A percentile compares a stretch with the other conserved stretches of the same genome.
These are phyloP conservation scores for Alectoria sarmentosa DNA, from an alignment of 495 filamentous ascomycete species.

Conservation along the genomic window DNA sequence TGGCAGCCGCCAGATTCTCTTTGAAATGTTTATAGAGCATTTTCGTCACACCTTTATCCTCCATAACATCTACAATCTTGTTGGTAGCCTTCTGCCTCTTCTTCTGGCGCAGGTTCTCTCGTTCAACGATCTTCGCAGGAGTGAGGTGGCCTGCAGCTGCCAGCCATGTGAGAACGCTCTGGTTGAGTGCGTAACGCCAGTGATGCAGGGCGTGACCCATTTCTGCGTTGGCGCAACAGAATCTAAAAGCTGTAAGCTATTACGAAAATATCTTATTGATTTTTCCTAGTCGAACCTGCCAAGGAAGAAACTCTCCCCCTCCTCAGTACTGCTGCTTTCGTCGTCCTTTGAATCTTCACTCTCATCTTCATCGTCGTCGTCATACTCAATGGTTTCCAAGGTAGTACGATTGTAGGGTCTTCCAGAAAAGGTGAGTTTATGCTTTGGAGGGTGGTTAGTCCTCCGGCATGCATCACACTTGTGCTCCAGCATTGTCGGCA, in stretches of 20 bases:
- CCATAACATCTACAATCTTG: constrained; percentile 51
- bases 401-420: constrained; percentile 62
- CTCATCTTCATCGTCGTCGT: constrained; percentile 38
- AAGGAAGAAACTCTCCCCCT: constrained; percentile 36
- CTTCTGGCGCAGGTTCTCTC: constrained; percentile 46
- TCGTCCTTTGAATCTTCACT: constrained; percentile 30
- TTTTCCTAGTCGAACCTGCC: constrained; percentile 33
- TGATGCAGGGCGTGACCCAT: constrained; percentile 65
- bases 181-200: constrained; percentile 68
- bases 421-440: constrained; percentile 54
- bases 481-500: constrained; percentile 35
- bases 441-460: constrained; percentile 58
- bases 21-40: constrained; percentile 54
- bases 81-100: constrained; percentile 48
- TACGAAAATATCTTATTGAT: neutral
- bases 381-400: constrained; percentile 55
- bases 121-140: constrained; percentile 46
- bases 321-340: constrained; percentile 30
- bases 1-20: constrained; percentile 46
- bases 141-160: constrained; percentile 45
- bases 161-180: constrained; percentile 60
- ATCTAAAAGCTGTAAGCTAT: constrained; percentile 28
- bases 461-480: constrained; percentile 75
- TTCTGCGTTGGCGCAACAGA: constrained; percentile 61
- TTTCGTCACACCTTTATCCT: constrained; percentile 45